These are phyloP conservation scores for Botryotinia globosa DNA, from an alignment of 2,329 filamentous ascomycete species.

Conservation along the genomic window DNA sequence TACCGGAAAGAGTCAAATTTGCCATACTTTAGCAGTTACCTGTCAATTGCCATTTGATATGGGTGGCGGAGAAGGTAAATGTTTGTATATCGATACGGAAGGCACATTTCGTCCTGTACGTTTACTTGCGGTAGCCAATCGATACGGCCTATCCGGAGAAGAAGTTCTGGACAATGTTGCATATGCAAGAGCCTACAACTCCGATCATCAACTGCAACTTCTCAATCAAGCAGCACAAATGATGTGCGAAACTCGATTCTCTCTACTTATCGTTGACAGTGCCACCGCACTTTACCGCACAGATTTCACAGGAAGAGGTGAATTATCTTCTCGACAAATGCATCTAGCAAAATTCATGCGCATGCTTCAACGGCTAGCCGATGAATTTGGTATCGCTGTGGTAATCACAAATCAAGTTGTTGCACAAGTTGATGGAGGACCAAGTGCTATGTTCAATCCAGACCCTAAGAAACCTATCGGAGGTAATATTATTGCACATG, in stretches of 20 bases:
- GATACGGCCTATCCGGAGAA: slow-evolving; percentile 91
- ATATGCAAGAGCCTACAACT: slow-evolving; percentile 97
- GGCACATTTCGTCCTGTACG: slow-evolving; percentile 94
- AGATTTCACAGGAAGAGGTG: slow-evolving; percentile 93
- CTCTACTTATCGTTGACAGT: slow-evolving; percentile 90
- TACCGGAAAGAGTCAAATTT: slow-evolving; percentile 98
- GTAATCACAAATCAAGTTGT: slow-evolving; percentile 99
- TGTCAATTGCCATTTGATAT: slow-evolving; percentile 98
- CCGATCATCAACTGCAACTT: slow-evolving; percentile 92
- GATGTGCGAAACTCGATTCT: slow-evolving; percentile 99
- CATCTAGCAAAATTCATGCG: slow-evolving; percentile 88
- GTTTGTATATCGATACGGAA: slow-evolving; percentile 97
- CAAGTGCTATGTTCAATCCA: slow-evolving; percentile 97
- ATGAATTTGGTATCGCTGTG: slow-evolving; percentile 92
- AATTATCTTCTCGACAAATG: slow-evolving; percentile 89
- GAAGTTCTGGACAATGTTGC: slow-evolving; percentile 98
- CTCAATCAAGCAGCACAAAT: slow-evolving; percentile 93
- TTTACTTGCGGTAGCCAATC: slow-evolving; percentile 84
- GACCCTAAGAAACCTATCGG: slow-evolving; percentile 99
- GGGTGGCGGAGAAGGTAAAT: slow-evolving; percentile 97
- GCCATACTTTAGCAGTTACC: slow-evolving; percentile 96
- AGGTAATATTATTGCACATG: slow-evolving; percentile 97
- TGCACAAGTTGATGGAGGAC: slow-evolving; percentile 94
- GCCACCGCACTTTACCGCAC: slow-evolving; percentile 94
- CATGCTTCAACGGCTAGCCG: slow-evolving; percentile 72